phyloP scores from a whole-genome alignment of 75 land plant species.

The Sequoiadendron giganteum region DNA sequence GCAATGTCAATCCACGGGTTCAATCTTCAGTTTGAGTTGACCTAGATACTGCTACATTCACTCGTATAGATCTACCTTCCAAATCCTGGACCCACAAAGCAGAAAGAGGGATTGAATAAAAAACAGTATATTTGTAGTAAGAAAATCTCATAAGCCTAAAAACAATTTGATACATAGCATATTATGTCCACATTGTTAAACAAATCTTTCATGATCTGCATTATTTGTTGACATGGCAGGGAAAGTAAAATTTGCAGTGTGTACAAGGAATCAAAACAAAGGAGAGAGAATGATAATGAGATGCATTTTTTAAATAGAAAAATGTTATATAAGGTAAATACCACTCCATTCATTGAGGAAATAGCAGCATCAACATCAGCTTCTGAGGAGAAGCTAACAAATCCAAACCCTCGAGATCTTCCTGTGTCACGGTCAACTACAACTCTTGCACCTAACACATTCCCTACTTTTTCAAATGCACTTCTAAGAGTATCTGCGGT shows the following conservation, averaged over 20 bases:
- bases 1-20: neutral
- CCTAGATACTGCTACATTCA: conserved; percentile 42
- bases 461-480: conserved; percentile 56
- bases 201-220: neutral
- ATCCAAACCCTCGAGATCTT: conserved; percentile 88
- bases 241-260: neutral
- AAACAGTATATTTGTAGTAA: neutral
- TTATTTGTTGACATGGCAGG: neutral
- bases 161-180: neutral
- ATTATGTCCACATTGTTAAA: neutral
- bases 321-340: conserved; percentile 13
- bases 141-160: neutral
- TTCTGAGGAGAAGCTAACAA: conserved; percentile 60
- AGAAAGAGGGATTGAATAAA: neutral
- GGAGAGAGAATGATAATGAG: neutral
- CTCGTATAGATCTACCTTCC: conserved; percentile 59
- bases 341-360: conserved; percentile 74
- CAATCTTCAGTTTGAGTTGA: conserved; percentile 21
- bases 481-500: conserved; percentile 54
- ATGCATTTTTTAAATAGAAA: neutral
- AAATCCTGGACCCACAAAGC: conserved; percentile 43
- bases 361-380: conserved; percentile 64
- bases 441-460: conserved; percentile 73
- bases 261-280: neutral
- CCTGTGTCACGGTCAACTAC: conserved; percentile 73